Percentiles rank a stretch among this genome's conserved stretches.
Conservation (phyloP, 352 stramenopile species). For the Thalassiosira pacifica region DNA sequence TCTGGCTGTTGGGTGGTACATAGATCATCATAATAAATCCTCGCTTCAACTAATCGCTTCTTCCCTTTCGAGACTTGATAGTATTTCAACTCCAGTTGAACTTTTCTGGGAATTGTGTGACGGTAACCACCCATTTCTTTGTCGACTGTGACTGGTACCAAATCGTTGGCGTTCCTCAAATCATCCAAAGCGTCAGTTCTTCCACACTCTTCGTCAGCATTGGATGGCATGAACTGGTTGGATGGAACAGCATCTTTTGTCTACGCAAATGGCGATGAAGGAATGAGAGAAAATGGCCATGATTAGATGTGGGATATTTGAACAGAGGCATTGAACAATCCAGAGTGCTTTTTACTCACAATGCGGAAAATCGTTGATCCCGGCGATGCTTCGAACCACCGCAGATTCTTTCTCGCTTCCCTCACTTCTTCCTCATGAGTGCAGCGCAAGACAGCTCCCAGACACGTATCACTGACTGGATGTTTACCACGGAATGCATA, state of each 20-base stretch:
- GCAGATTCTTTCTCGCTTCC: constrained; percentile 60
- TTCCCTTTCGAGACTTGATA: constrained; percentile 66
- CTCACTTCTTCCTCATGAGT: constrained; percentile 90
- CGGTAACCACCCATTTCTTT: constrained; percentile 62
- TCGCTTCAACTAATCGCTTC: constrained; percentile 76
- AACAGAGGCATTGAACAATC: background rate
- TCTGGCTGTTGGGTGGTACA: constrained; percentile 80
- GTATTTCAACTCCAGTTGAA: constrained; percentile 75
- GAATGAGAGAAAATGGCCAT: background rate
- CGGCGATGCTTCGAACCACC: constrained; percentile 76
- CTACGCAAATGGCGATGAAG: constrained; percentile 12
- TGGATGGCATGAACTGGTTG: constrained; percentile 52
- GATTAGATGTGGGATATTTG: background rate
- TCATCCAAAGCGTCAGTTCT: constrained; percentile 52
- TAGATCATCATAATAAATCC: constrained; percentile 77
- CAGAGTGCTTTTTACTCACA: constrained; percentile 38
- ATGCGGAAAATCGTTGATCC: constrained; percentile 80
- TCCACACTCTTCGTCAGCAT: constrained; percentile 57
- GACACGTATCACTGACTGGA: constrained; percentile 59
- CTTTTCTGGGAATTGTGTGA: constrained; percentile 68
- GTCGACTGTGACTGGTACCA: constrained; percentile 72
- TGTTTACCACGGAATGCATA: constrained; percentile 73
- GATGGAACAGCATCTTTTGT: constrained; percentile 66
- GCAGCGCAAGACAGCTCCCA: constrained; percentile 88
- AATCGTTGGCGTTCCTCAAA: constrained; percentile 55